Base-by-base conservation (phyloP, 345 rosid genomes). In the Excoecaria agallocha region DNA sequence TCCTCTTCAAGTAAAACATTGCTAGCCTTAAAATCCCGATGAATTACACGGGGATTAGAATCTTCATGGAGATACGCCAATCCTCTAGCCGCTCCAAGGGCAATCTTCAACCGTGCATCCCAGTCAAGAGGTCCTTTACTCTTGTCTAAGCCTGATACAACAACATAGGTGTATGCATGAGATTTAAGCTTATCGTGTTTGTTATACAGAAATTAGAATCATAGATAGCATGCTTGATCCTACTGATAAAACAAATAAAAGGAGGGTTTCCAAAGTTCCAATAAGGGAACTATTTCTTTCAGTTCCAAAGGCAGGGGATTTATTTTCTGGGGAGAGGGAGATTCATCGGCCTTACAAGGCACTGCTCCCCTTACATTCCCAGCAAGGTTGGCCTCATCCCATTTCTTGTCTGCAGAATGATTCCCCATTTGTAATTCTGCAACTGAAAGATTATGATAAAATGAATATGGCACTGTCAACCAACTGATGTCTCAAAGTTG, bases 41-140 rank as follows among this genome's bases (percentile, higher is more conserved):
- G 98, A 79, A 95, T 95, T 57, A 95, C 98, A 50, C 96, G 96
- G 62, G 99, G 99, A 60, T 91, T 95, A 58, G 99, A 95, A 84
- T 95, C 99, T 85, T 95, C 99, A 75, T 95, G 99, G 79, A 95
- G 98, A 86, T 95, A 95, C 70, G 99, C 98, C 84, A 95, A 81
- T 64, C 97, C 98, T 84, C 99, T 89, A 2, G 99, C 99, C 66
- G 99, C 97, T 84, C 99, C 99, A 45, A 96, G 94, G 79, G 99
- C 97, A 78, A 96, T 89, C 82, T 96, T 96, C 87, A 96, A 75
- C 77, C 99, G 88, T 10, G 91, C 87, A 79, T 93, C 99, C 99
- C 99, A 96, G 78, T 91, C 98, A 84, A 96, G 98, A 41, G 87
- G 92, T 66, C 91, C 92, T 69, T 86, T 82, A 62, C 80, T 61